Evolutionary conservation across 192 early-diverging fungal species (phyloP).

Genomic region (Backusella tuberculispora): DNA sequence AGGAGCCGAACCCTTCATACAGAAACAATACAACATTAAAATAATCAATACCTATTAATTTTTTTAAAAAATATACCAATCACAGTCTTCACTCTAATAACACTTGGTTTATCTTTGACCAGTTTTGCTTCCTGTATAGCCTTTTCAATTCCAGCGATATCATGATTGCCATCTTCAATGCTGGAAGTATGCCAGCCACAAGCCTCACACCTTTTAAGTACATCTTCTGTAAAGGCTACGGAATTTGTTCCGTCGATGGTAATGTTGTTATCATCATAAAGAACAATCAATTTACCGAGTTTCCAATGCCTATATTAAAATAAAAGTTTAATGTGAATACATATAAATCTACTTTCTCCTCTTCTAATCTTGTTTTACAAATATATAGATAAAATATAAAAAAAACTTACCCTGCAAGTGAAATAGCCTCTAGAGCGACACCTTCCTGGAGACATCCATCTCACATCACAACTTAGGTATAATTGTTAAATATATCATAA

Average conservation of each 20-base stretch:
- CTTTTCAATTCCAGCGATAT: slow-evolving; percentile 65
- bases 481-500: slow-evolving; percentile 83
- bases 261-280: slow-evolving; percentile 98
- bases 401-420: slow-evolving; percentile 79
- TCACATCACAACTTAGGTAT: slow-evolving; percentile 81
- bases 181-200: slow-evolving; percentile 94
- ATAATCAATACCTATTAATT: no score
- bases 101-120: slow-evolving; percentile 85
- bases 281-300: slow-evolving; percentile 90
- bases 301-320: slow-evolving; percentile 64
- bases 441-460: slow-evolving; percentile 99
- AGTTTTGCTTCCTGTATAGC: slow-evolving; percentile 84
- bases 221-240: slow-evolving; percentile 91
- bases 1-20: slow-evolving; percentile 72
- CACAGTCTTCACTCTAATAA: slow-evolving; percentile 90
- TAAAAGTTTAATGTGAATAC: neutral
- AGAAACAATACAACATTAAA: neutral
- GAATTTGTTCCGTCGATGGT: slow-evolving; percentile 88
- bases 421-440: slow-evolving; percentile 86
- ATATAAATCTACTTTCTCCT: no score
- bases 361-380: no score
- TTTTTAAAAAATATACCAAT: slow-evolving; percentile 63
- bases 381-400: no score
- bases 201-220: slow-evolving; percentile 81
- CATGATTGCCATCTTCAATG: slow-evolving; percentile 79